Evolutionary conservation across 2,329 filamentous ascomycete genomes (phyloP).

Genomic region (Xylaria sp.): DNA sequence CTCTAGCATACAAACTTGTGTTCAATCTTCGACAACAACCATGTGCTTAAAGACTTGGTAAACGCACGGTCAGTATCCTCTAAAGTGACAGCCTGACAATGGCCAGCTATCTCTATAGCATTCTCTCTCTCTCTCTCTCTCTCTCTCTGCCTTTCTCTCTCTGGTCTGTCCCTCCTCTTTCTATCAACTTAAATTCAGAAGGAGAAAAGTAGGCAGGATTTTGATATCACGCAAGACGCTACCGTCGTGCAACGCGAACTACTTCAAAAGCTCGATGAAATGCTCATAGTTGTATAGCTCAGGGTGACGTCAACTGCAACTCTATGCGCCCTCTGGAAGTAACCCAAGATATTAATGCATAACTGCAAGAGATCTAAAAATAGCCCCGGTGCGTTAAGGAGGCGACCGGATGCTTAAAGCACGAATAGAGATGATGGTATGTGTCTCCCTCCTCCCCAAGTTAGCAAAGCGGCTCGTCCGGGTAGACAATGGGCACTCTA

Average conservation of each 20-base stretch:
- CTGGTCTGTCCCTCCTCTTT: neutral
- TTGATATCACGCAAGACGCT: neutral
- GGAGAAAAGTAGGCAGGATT: too few relatives aligned
- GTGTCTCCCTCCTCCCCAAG: neutral
- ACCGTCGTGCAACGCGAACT: neutral
- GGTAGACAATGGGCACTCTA: constrained; percentile 5
- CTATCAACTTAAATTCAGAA: too few relatives aligned
- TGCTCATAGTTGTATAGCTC: neutral
- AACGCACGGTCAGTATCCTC: neutral
- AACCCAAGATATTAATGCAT: neutral
- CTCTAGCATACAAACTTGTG: neutral
- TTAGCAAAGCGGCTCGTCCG: neutral
- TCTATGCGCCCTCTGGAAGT: neutral
- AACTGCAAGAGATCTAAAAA: neutral
- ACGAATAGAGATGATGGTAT: neutral
- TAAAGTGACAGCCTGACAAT: neutral
- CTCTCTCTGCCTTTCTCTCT: neutral
- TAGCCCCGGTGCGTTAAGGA: neutral
- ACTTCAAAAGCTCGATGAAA: neutral
- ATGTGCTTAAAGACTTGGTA: neutral
- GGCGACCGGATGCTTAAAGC: neutral
- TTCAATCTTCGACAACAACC: neutral
- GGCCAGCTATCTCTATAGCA: neutral
- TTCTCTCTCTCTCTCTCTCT: neutral
- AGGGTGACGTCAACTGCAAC: constrained; percentile 3